These are phyloP conservation scores for Arthromyces matolae DNA, from an alignment of 768 basidiomycete species.

Conservation along the genomic window DNA sequence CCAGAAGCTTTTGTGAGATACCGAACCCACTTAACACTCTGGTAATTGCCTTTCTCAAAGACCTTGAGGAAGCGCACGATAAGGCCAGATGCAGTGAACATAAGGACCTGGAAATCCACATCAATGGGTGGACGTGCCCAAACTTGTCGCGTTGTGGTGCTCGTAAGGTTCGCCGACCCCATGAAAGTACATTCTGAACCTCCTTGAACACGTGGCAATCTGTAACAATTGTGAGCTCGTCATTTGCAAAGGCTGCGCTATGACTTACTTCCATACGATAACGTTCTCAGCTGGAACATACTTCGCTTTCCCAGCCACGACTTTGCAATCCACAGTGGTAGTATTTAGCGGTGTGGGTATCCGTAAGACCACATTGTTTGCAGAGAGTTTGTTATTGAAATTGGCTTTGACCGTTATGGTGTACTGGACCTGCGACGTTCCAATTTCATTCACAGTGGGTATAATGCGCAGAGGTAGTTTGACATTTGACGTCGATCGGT, in stretches of 20 bases:
- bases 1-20: constrained; percentile 94
- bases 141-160: constrained; percentile 88
- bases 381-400: constrained; percentile 89
- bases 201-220: constrained; percentile 90
- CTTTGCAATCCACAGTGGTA: constrained; percentile 88
- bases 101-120: constrained; percentile 97
- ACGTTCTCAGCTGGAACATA: constrained; percentile 96
- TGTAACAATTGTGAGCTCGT: too few species aligned
- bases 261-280: constrained; percentile 97
- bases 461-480: constrained; percentile 90
- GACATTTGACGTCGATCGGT: constrained; percentile 93
- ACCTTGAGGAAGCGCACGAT: constrained; percentile 97
- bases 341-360: constrained; percentile 98
- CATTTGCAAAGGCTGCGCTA: too few species aligned
- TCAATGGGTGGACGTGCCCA: constrained; percentile 99
- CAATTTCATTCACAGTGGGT: constrained; percentile 89
- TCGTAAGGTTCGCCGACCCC: constrained; percentile 78
- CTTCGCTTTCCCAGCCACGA: constrained; percentile 91
- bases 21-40: constrained; percentile 94
- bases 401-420: constrained; percentile 82
- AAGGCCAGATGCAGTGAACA: constrained; percentile 96
- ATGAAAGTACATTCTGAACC: constrained; percentile 85
- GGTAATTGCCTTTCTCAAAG: constrained; percentile 93
- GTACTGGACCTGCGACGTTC: constrained; percentile 89
- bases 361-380: constrained; percentile 85